Evolutionary conservation across 148 eudicot species (phyloP).

Genomic region (Persicaria tinctoria): DNA sequence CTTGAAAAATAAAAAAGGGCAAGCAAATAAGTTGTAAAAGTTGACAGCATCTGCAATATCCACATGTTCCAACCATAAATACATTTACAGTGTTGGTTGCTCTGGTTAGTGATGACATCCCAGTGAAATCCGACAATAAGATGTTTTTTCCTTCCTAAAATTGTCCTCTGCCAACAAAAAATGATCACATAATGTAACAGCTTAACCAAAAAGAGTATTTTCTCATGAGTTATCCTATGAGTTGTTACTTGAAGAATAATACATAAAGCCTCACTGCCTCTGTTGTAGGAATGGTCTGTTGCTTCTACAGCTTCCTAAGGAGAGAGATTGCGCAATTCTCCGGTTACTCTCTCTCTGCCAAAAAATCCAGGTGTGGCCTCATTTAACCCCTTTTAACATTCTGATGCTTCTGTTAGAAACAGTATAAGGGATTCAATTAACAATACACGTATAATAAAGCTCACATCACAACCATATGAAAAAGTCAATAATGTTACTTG

Average conservation of each 20-base stretch:
- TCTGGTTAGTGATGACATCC: not conserved
- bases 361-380: not conserved
- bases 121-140: not conserved
- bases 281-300: not conserved
- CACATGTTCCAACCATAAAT: not conserved
- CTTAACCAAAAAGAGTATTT: not conserved
- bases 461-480: not conserved
- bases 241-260: not conserved
- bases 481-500: not conserved
- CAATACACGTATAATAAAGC: not conserved
- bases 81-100: not conserved
- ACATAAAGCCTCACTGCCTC: not conserved
- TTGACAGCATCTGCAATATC: not conserved
- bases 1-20: not conserved
- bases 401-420: not conserved
- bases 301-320: not conserved
- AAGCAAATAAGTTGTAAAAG: not conserved
- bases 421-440: not conserved
- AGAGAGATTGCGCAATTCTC: not conserved
- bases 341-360: not conserved
- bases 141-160: not conserved
- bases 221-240: not conserved
- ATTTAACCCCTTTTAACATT: not conserved
- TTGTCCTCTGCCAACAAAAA: not conserved
- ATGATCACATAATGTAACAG: not conserved